A percentile compares a stretch with the other conserved stretches of the same genome.
phyloP scores from a whole-genome alignment of 2,329 filamentous ascomycete species.

The Diaporthe citri region DNA sequence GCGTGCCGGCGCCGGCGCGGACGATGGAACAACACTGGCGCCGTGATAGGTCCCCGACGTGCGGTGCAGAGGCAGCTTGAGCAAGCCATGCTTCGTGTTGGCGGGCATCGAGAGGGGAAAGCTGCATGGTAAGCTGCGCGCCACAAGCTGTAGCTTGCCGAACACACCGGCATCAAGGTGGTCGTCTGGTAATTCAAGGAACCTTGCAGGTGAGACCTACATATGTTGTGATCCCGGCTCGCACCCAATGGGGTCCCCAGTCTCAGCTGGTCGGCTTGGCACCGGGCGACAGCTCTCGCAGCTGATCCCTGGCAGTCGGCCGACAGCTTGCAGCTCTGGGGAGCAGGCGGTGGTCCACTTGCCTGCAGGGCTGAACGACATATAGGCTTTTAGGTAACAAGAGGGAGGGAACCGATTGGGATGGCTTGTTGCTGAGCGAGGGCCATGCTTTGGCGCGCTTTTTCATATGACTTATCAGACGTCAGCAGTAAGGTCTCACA shows the following conservation, averaged over 20 bases:
- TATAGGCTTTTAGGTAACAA: neutral
- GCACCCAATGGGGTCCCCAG: constrained; percentile 7
- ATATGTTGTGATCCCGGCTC: constrained; percentile 26
- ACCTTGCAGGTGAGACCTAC: constrained; percentile 31
- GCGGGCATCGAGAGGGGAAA: constrained; percentile 1
- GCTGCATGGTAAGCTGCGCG: constrained; percentile 31
- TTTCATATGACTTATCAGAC: neutral
- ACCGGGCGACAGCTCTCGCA: neutral
- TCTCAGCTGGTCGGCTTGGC: constrained; percentile 27
- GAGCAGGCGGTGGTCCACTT: constrained; percentile 2
- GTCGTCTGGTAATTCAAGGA: constrained; percentile 22
- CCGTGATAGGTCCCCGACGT: constrained; percentile 19
- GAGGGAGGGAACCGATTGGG: constrained; percentile 26
- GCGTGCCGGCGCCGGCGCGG: constrained; percentile 28
- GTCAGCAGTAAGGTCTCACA: constrained; percentile 22
- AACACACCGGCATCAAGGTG: constrained; percentile 7
- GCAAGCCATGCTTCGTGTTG: constrained; percentile 31
- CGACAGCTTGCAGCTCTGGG: constrained; percentile 16
- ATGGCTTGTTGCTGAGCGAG: constrained; percentile 9
- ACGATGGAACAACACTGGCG: constrained; percentile 15
- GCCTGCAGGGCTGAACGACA: constrained; percentile 25
- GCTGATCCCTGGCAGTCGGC: constrained; percentile 25
- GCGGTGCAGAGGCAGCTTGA: neutral
- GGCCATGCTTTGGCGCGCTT: constrained; percentile 11
- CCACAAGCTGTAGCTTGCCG: constrained; percentile 33